Percentiles rank a stretch among this genome's conserved stretches.
Conservation (phyloP, 768 basidiomycete genomes). For the Strobilomyces confusus region DNA sequence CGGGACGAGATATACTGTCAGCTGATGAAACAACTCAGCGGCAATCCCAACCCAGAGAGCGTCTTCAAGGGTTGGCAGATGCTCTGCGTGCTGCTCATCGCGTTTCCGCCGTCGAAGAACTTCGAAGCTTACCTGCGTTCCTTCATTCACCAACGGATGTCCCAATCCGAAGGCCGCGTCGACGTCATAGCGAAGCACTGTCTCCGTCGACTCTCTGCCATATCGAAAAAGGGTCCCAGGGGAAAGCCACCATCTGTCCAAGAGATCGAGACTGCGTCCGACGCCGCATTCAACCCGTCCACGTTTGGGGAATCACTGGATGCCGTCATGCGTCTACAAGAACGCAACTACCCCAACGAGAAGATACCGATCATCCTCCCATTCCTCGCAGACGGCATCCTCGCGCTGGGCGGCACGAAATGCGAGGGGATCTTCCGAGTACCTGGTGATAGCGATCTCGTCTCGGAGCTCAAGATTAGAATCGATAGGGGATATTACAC, state of each 20-base stretch:
- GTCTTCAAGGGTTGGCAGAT: conserved; percentile 92
- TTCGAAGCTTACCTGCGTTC: conserved; percentile 79
- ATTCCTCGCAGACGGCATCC: conserved; percentile 88
- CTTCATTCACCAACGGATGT: conserved; percentile 72
- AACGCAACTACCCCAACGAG: conserved; percentile 78
- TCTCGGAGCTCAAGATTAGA: conserved; percentile 83
- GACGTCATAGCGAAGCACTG: conserved; percentile 92
- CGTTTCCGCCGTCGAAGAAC: conserved; percentile 91
- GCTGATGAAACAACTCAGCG: conserved; percentile 83
- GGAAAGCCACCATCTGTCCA: conserved; percentile 77
- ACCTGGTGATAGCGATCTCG: conserved; percentile 85
- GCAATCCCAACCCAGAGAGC: conserved; percentile 81
- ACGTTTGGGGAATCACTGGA: conserved; percentile 91
- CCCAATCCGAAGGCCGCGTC: conserved; percentile 68
- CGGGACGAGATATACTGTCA: conserved; percentile 95
- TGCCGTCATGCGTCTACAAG: conserved; percentile 78
- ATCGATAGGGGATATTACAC: conserved; percentile 92
- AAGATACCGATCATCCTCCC: conserved; percentile 91
- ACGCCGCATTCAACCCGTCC: conserved; percentile 92
- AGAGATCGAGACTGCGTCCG: conserved; percentile 93
- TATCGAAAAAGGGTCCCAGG: conserved; percentile 80
- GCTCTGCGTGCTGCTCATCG: conserved; percentile 83
- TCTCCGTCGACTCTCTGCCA: conserved; percentile 66
- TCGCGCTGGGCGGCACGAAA: conserved; percentile 81
- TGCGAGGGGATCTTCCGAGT: conserved; percentile 92